Evolutionary conservation across 768 basidiomycete genomes (phyloP).

Genomic region (Russula ochroleuca): DNA sequence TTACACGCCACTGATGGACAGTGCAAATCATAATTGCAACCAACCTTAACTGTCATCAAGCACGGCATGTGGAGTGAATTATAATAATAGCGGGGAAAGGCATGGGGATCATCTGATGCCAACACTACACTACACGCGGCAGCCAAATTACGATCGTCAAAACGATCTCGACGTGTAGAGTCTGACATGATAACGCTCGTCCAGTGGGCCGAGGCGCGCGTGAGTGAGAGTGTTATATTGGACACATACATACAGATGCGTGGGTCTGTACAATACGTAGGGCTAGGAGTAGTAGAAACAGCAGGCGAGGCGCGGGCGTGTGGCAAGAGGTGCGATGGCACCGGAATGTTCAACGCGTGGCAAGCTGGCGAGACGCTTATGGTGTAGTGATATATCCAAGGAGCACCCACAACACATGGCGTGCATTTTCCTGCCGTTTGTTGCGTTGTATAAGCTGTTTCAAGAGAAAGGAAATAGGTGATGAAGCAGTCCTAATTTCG

Average conservation of each 20-base stretch:
- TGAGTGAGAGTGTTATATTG: constrained; percentile 7
- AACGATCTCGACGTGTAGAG: not conserved
- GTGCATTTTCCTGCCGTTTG: constrained; percentile 6
- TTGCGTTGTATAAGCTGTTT: constrained; percentile 3
- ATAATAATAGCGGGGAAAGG: too few relatives aligned
- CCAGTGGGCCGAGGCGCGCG: not conserved
- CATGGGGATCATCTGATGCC: too few relatives aligned
- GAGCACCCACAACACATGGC: not conserved
- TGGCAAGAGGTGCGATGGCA: not conserved
- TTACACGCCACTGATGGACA: too few relatives aligned
- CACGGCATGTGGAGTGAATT: too few relatives aligned
- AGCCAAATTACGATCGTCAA: not conserved
- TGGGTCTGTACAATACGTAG: constrained; percentile 18
- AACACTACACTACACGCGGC: too few relatives aligned
- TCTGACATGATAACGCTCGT: not conserved
- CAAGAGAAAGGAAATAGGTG: constrained; percentile 9
- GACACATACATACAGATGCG: constrained; percentile 21
- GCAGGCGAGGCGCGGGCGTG: not conserved
- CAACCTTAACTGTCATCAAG: too few relatives aligned
- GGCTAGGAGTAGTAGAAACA: not conserved
- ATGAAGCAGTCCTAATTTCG: constrained; percentile 9
- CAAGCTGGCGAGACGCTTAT: not conserved
- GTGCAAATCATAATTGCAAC: too few relatives aligned
- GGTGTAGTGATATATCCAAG: not conserved
- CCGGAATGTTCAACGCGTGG: not conserved